Percentiles rank a stretch among this genome's conserved stretches.
These are phyloP conservation scores for Yamadazyma takamatsuzukensis DNA, from an alignment of 805 yeast genomes.

Conservation along the genomic window DNA sequence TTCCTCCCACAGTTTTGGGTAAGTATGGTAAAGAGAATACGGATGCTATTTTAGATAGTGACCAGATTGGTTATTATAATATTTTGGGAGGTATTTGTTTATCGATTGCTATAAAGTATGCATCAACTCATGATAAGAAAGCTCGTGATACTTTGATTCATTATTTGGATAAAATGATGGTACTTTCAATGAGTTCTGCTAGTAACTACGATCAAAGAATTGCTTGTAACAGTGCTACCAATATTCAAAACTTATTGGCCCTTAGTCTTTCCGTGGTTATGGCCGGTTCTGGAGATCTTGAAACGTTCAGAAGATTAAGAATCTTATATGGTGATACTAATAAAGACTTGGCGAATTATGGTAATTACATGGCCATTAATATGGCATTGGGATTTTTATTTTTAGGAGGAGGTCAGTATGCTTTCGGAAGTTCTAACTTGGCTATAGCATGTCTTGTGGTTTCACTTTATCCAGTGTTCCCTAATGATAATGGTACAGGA, in stretches of 20 bases:
- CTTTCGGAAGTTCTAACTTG: slow-evolving; percentile 60
- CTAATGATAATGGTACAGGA: slow-evolving; percentile 31
- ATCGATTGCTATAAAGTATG: slow-evolving; percentile 71
- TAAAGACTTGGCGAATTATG: slow-evolving; percentile 49
- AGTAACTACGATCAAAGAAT: slow-evolving; percentile 55
- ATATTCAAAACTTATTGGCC: slow-evolving; percentile 55
- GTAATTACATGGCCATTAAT: slow-evolving; percentile 73
- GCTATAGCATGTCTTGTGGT: slow-evolving; percentile 68
- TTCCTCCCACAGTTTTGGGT: slow-evolving; percentile 46
- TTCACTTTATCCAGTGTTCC: slow-evolving; percentile 74
- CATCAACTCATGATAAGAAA: slow-evolving; percentile 57
- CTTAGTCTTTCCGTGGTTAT: slow-evolving; percentile 68
- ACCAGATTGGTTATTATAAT: slow-evolving; percentile 58
- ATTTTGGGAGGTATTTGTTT: slow-evolving; percentile 72
- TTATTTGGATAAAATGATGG: slow-evolving; percentile 51
- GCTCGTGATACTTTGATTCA: slow-evolving; percentile 56
- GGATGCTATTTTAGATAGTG: slow-evolving; percentile 44
- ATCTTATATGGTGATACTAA: slow-evolving; percentile 59
- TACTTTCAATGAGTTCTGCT: slow-evolving; percentile 39
- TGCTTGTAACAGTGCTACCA: slow-evolving; percentile 50
- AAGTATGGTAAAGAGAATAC: slow-evolving; percentile 17
- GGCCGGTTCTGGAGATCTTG: slow-evolving; percentile 91
- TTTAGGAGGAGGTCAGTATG: slow-evolving; percentile 90
- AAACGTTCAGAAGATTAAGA: slow-evolving; percentile 68
- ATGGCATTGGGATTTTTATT: slow-evolving; percentile 85